A percentile compares a stretch with the other conserved stretches of the same genome.
Conservation (phyloP, 371 early-diverging fungal species). For the Chytridiales sp. region DNA sequence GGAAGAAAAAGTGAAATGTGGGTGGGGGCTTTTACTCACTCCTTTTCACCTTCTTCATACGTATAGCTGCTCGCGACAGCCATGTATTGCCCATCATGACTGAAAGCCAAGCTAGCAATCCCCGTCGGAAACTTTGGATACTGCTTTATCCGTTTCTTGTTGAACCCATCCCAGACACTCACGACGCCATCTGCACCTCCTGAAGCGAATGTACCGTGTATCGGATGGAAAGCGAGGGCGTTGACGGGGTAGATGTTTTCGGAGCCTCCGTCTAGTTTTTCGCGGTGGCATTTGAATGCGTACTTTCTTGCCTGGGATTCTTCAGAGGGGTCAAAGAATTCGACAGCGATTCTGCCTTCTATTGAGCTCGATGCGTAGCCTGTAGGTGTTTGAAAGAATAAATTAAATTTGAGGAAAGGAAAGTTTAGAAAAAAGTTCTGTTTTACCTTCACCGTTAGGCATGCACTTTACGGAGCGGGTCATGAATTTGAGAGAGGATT, state of each 20-base stretch:
- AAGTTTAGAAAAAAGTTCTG: background rate
- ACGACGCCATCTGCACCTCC: constrained; percentile 95
- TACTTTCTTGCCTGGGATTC: constrained; percentile 75
- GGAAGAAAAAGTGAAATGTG: background rate
- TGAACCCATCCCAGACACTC: constrained; percentile 87
- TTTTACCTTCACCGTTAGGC: constrained; percentile 76
- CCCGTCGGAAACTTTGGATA: constrained; percentile 82
- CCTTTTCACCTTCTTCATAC: constrained; percentile 91
- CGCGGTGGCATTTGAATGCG: constrained; percentile 94
- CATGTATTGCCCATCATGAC: constrained; percentile 70
- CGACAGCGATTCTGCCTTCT: constrained; percentile 93
- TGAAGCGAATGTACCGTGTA: constrained; percentile 90
- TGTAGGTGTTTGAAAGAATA: constrained; percentile 7
- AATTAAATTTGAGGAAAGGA: background rate
- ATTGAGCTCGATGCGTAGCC: constrained; percentile 86
- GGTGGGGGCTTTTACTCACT: constrained; percentile 38
- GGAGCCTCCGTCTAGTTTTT: constrained; percentile 63
- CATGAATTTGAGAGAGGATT: constrained; percentile 80
- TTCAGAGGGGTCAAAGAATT: constrained; percentile 76
- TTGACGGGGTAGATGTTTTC: constrained; percentile 94
- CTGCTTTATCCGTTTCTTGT: constrained; percentile 83
- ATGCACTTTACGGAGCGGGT: constrained; percentile 75
- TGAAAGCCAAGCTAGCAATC: constrained; percentile 79
- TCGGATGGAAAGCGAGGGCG: constrained; percentile 88
- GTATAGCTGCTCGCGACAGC: constrained; percentile 92